Percentiles rank a stretch among this genome's conserved stretches.
Evolutionary conservation across 2,329 filamentous ascomycete genomes (phyloP).

Genomic region (Geosmithia morbida): DNA sequence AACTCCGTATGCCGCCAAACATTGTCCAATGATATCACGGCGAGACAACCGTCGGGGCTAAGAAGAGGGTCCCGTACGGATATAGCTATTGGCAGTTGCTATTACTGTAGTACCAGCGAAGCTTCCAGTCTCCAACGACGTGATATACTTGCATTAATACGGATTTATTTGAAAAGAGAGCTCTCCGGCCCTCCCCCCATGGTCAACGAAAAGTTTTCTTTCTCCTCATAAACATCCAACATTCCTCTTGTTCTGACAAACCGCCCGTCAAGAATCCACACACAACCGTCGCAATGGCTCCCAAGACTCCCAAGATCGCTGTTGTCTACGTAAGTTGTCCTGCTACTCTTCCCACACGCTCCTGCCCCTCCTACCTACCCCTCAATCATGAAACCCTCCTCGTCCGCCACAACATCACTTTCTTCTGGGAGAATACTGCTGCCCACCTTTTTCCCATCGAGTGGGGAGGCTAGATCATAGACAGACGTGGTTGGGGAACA

Average conservation of each 20-base stretch:
- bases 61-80: neutral
- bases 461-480: neutral
- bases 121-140: too few species aligned
- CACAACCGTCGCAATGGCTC: constrained; percentile 51
- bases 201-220: neutral
- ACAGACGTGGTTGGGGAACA: neutral
- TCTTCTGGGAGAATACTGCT: neutral
- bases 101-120: too few species aligned
- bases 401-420: too few species aligned
- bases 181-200: neutral
- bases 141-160: too few species aligned
- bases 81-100: neutral
- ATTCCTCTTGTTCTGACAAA: constrained; percentile 15
- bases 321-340: constrained; percentile 64
- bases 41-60: neutral
- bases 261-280: neutral
- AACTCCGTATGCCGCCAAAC: neutral
- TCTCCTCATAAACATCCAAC: neutral
- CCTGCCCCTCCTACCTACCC: neutral
- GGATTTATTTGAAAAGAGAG: neutral
- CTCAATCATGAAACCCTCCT: neutral
- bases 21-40: neutral
- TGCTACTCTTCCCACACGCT: neutral
- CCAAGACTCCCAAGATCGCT: constrained; percentile 80
- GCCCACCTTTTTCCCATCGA: neutral